phyloP scores from a whole-genome alignment of 352 stramenopile genomes.

The Aphanomyces astaci region DNA sequence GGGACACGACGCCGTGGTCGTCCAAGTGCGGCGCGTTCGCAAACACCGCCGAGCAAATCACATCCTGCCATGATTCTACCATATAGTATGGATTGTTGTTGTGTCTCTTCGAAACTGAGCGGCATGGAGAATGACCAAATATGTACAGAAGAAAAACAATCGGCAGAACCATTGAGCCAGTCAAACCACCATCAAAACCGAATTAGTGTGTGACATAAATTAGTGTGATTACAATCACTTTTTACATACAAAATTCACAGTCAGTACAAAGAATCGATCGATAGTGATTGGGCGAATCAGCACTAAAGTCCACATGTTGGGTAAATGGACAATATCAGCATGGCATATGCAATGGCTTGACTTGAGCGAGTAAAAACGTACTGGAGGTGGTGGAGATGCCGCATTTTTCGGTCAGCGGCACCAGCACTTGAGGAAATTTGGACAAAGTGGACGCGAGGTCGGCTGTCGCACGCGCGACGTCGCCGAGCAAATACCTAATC shows the following conservation, averaged over 20 bases:
- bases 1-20: conserved; percentile 49
- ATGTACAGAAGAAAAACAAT: too few relatives aligned
- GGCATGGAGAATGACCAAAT: too few relatives aligned
- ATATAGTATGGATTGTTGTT: too few relatives aligned
- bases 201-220: too few relatives aligned
- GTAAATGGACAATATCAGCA: not conserved
- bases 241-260: too few relatives aligned
- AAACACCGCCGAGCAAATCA: conserved; percentile 68
- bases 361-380: conserved; percentile 28
- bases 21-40: conserved; percentile 57
- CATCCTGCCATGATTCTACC: conserved; percentile 58
- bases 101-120: too few relatives aligned
- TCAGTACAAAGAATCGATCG: too few relatives aligned
- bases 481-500: conserved; percentile 58
- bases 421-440: conserved; percentile 59
- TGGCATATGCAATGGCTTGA: not conserved
- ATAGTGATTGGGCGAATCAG: too few relatives aligned
- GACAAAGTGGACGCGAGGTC: conserved; percentile 49
- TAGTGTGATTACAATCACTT: too few relatives aligned
- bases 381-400: conserved; percentile 52
- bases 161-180: too few relatives aligned
- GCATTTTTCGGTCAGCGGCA: conserved; percentile 69
- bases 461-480: conserved; percentile 51
- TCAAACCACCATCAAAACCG: too few relatives aligned
- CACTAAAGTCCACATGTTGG: too few relatives aligned